Evolutionary conservation across 2,329 filamentous ascomycete genomes (phyloP), one percentile per base, ranked within the genome.

Genomic region (Sclerotinia borealis): DNA sequence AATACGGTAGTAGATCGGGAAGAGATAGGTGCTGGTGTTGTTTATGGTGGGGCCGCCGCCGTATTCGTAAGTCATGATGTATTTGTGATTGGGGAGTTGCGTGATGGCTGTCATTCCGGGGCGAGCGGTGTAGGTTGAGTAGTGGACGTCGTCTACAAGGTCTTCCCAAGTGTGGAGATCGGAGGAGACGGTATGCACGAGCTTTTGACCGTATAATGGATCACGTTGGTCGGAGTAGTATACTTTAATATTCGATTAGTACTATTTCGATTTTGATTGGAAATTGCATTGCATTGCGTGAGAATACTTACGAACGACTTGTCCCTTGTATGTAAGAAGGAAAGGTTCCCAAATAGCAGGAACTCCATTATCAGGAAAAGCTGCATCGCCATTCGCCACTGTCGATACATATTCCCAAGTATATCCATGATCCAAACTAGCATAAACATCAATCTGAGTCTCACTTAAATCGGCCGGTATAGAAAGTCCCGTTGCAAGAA

Each of bases 271-370:
- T n/a, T n/a, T n/a, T n/a, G n/a, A n/a, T n/a, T n/a, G n/a, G n/a
- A n/a, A n/a, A n/a, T n/a, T n/a, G n/a, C n/a, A n/a, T n/a, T n/a
- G n/a, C n/a, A n/a, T n/a, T n/a, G n/a, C n/a, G n/a, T n/a, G 48
- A 8, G 31, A 22, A 10, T 8, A 63, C 54, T 59, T 51, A 63
- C 61, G 37, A 41, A 90, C 80, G 22, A 91, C 76, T 59, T 83
- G 78, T 60, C 83, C 79, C 63, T 88, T 76, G 72, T 86, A 80
- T 50, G 81, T 77, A 73, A 85, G 71, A 48, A 91, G 75, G 73
- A 88, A 90, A 0, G 88, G 88, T 73, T 91, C 89, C 88, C 88
- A 91, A 25, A 91, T 84, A 0, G 87, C 86, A 0, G 85, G 88
- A 43, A 85, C 73, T 1, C 85, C 87, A 70, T 91, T 89, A 70